Conservation (phyloP, 176 grass and related monocot species). For the Oryza longistaminata region DNA sequence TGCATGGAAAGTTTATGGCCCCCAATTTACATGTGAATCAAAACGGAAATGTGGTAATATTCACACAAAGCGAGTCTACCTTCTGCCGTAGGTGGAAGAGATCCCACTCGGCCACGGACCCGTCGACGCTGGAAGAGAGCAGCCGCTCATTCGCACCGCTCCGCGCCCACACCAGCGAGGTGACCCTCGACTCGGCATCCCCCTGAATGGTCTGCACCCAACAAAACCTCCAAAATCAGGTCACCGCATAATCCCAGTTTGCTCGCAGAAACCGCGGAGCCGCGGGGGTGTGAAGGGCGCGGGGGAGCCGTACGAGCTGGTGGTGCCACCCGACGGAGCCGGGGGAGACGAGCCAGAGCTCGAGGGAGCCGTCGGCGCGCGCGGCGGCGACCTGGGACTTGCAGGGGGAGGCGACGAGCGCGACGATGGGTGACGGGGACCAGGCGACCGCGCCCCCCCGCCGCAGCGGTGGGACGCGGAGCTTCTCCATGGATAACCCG, state of each 20-base stretch:
- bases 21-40: not conserved
- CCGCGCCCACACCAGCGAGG: slow-evolving; percentile 78
- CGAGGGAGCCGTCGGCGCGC: slow-evolving; percentile 71
- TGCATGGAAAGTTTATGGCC: not conserved
- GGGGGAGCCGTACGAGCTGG: slow-evolving; percentile 70
- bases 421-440: slow-evolving; percentile 70
- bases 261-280: not conserved
- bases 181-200: slow-evolving; percentile 51
- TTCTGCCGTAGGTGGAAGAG: slow-evolving; percentile 68
- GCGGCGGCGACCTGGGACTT: slow-evolving; percentile 81
- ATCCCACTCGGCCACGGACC: slow-evolving; percentile 90
- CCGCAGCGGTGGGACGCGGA: slow-evolving; percentile 58
- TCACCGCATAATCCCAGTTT: not conserved
- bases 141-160: slow-evolving; percentile 48
- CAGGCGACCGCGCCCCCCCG: slow-evolving; percentile 58
- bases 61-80: slow-evolving; percentile 35
- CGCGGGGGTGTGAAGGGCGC: not conserved
- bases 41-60: slow-evolving; percentile 24
- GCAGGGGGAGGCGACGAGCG: slow-evolving; percentile 67
- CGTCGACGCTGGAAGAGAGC: slow-evolving; percentile 86
- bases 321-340: slow-evolving; percentile 98
- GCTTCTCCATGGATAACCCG: slow-evolving; percentile 69
- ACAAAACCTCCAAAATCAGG: slow-evolving; percentile 33
- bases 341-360: slow-evolving; percentile 96
- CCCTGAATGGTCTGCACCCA: slow-evolving; percentile 83